A percentile compares a stretch with the other conserved stretches of the same genome.
Conservation (phyloP, 768 basidiomycete genomes). For the Pleurotus cornucopiae region DNA sequence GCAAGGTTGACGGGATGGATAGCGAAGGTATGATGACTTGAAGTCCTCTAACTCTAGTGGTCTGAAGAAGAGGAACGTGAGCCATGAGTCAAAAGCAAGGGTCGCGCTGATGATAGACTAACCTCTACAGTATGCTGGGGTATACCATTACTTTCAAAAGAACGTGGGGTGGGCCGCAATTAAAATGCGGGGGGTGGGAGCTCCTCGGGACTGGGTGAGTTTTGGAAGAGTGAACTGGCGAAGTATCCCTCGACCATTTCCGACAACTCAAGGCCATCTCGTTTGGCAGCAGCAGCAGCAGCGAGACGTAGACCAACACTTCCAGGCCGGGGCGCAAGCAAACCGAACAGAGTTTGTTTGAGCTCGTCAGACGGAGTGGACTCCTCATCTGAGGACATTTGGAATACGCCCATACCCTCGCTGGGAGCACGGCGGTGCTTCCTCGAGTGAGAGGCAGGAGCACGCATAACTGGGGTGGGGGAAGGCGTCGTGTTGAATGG, state of each 20-base stretch:
- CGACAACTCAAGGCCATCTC: slow-evolving; percentile 25
- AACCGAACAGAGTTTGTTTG: slow-evolving; percentile 6
- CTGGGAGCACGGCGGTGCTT: slow-evolving; percentile 62
- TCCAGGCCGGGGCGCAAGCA: neutral
- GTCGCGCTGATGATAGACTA: neutral
- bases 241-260: slow-evolving; percentile 44
- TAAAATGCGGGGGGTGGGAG: slow-evolving; percentile 37
- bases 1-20: too few species aligned
- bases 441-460: slow-evolving; percentile 27
- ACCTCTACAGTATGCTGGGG: slow-evolving; percentile 7
- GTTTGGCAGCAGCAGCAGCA: slow-evolving; percentile 12
- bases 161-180: neutral
- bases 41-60: slow-evolving; percentile 5
- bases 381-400: slow-evolving; percentile 73
- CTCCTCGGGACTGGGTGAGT: slow-evolving; percentile 81
- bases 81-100: neutral
- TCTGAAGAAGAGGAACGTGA: neutral
- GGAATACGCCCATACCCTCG: slow-evolving; percentile 59
- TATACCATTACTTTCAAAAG: slow-evolving; percentile 6
- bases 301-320: slow-evolving; percentile 1
- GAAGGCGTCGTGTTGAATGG: slow-evolving; percentile 29
- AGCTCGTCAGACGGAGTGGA: slow-evolving; percentile 23
- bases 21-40: slow-evolving; percentile 4
- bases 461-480: slow-evolving; percentile 11
- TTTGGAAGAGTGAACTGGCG: slow-evolving; percentile 82